A percentile compares a stretch with the other conserved stretches of the same genome.
phyloP scores from a whole-genome alignment of 2,329 filamentous ascomycete species.

The Lachnum nothofagi region DNA sequence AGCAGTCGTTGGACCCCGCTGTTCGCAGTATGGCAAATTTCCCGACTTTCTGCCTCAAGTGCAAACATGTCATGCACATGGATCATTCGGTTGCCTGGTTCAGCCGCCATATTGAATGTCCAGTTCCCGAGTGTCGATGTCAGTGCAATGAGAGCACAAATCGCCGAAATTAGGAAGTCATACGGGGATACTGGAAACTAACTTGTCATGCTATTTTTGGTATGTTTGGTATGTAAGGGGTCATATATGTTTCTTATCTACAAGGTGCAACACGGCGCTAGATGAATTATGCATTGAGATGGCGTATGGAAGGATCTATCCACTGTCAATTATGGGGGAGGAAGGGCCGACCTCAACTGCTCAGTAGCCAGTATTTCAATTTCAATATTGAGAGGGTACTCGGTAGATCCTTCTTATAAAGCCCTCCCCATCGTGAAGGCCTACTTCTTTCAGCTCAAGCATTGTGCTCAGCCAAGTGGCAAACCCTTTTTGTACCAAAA shows the following conservation, averaged over 20 bases:
- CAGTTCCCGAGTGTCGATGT: constrained; percentile 64
- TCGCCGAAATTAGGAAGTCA: background rate
- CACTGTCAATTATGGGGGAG: too few species aligned
- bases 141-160: constrained; percentile 40
- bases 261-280: background rate
- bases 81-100: constrained; percentile 67
- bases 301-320: background rate
- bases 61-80: constrained; percentile 63
- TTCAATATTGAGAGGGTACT: too few species aligned
- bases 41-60: constrained; percentile 64
- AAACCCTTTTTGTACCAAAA: too few species aligned
- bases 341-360: too few species aligned
- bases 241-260: background rate
- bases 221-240: background rate
- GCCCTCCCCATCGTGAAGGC: too few species aligned
- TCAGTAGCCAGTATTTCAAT: too few species aligned
- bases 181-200: background rate
- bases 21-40: constrained; percentile 50
- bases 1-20: constrained; percentile 44
- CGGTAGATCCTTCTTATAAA: too few species aligned
- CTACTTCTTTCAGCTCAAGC: too few species aligned
- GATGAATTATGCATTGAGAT: background rate
- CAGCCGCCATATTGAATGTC: constrained; percentile 58
- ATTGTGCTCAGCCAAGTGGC: too few species aligned
- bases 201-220: background rate